Conservation (phyloP, 805 yeast genomes). For the Candida germanica region DNA sequence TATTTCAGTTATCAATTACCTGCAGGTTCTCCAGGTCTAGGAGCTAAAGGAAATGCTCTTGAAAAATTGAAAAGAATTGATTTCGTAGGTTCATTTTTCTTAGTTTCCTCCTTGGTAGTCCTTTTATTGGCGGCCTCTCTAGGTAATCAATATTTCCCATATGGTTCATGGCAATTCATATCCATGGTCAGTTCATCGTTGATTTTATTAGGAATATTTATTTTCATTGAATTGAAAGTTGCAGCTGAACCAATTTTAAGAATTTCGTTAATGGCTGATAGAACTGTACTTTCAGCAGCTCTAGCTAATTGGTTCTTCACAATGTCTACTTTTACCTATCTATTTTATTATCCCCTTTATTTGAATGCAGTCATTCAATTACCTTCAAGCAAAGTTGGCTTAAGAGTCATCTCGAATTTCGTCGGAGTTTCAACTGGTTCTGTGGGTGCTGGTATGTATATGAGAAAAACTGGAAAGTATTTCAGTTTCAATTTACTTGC, state of each 20-base stretch:
- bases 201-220: constrained; percentile 38
- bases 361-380: constrained; percentile 52
- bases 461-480: constrained; percentile 48
- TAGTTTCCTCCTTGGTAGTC: constrained; percentile 56
- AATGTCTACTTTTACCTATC: constrained; percentile 60
- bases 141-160: constrained; percentile 56
- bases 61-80: constrained; percentile 59
- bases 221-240: constrained; percentile 46
- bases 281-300: constrained; percentile 64
- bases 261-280: constrained; percentile 49
- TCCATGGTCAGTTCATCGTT: constrained; percentile 22
- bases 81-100: constrained; percentile 57
- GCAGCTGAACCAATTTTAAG: constrained; percentile 71
- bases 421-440: constrained; percentile 54
- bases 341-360: constrained; percentile 71
- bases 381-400: constrained; percentile 55
- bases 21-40: constrained; percentile 54
- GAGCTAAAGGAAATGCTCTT: constrained; percentile 44
- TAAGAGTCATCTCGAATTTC: constrained; percentile 62
- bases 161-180: constrained; percentile 42
- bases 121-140: constrained; percentile 64
- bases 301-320: constrained; percentile 68
- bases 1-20: constrained; percentile 45
- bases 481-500: constrained; percentile 44
- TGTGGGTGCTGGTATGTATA: constrained; percentile 13